phyloP scores from a whole-genome alignment of 768 basidiomycete genomes.

The Rhizopogon salebrosus region DNA sequence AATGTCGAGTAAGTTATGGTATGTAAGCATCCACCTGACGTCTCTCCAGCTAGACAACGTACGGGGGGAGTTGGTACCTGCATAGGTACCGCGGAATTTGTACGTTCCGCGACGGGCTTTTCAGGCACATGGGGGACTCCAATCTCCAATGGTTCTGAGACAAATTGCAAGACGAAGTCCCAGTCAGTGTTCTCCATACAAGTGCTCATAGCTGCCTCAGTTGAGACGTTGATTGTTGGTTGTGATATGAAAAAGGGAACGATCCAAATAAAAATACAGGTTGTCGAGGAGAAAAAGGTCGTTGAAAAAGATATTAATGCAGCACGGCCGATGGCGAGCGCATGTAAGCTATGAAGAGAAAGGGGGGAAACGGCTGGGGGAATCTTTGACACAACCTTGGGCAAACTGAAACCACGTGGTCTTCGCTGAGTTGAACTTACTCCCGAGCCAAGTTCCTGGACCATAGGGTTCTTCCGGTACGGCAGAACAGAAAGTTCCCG shows the following conservation, averaged over 20 bases:
- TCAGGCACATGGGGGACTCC: constrained; percentile 28
- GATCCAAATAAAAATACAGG: constrained; percentile 1
- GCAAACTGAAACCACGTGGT: neutral
- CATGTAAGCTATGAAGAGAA: neutral
- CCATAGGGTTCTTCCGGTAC: no score
- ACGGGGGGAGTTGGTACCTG: constrained; percentile 69
- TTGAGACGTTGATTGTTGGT: neutral
- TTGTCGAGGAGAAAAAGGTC: neutral
- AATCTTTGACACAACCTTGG: neutral
- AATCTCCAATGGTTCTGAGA: constrained; percentile 39
- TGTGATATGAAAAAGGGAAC: neutral
- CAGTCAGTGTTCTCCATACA: constrained; percentile 46
- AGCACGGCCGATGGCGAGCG: neutral
- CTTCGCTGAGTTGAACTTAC: neutral
- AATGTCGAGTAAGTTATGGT: neutral
- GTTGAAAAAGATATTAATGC: neutral
- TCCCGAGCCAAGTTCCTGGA: neutral
- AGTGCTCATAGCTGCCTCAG: neutral
- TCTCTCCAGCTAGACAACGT: constrained; percentile 18
- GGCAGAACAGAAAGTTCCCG: no score
- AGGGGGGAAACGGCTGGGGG: neutral
- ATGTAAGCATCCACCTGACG: constrained; percentile 4
- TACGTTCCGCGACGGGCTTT: constrained; percentile 27
- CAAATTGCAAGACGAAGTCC: constrained; percentile 60
- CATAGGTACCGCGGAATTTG: constrained; percentile 14